These are phyloP conservation scores for Raffaelea arxii DNA, from an alignment of 2,329 filamentous ascomycete species.

Conservation along the genomic window DNA sequence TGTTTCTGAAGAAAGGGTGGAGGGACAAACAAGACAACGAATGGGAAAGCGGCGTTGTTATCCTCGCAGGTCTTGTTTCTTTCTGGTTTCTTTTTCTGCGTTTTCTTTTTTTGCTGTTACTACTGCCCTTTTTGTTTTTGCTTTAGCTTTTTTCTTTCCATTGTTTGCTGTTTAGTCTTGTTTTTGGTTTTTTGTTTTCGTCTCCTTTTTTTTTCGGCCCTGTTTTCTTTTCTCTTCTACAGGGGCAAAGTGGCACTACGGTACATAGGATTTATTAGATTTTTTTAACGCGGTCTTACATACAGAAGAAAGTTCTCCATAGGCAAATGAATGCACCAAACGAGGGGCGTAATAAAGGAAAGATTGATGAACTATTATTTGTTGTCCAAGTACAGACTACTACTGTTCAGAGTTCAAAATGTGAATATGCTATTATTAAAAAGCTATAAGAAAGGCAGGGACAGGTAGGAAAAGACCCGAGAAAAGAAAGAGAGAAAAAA, in stretches of 20 bases:
- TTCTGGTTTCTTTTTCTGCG: not conserved
- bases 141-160: not conserved
- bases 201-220: slow-evolving; percentile 4
- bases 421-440: slow-evolving; percentile 4
- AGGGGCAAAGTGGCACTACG: slow-evolving; percentile 4
- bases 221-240: not conserved
- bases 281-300: too few species aligned
- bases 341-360: slow-evolving; percentile 3
- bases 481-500: not conserved
- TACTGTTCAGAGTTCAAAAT: too few species aligned
- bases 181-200: not conserved
- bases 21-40: too few species aligned
- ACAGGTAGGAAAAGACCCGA: not conserved
- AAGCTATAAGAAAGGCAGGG: not conserved
- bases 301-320: too few species aligned
- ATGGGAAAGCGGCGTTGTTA: too few species aligned
- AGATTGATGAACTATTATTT: not conserved
- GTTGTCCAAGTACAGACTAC: not conserved
- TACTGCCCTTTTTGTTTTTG: slow-evolving; percentile 4
- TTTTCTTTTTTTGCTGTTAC: not conserved
- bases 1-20: too few species aligned
- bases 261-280: slow-evolving; percentile 12
- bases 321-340: not conserved
- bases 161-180: not conserved
- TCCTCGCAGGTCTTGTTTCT: not conserved